Conservation (phyloP, 345 rosid species). For the Gossypium mustelinum region DNA sequence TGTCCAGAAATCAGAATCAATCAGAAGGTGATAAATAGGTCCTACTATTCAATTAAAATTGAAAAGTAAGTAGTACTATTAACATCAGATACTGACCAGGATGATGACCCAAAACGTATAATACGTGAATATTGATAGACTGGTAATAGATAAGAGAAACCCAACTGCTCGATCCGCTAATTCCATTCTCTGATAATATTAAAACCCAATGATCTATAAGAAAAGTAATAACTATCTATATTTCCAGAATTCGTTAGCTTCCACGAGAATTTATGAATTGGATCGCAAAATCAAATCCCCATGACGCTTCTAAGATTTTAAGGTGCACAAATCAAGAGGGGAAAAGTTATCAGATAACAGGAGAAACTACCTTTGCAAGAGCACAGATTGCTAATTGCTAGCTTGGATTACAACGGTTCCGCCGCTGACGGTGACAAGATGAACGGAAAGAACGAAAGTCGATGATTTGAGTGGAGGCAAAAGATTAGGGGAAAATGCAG, state of each 20-base stretch:
- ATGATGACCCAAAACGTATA: slow-evolving; percentile 96
- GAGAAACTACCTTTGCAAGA: not conserved
- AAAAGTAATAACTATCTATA: not conserved
- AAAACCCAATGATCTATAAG: not conserved
- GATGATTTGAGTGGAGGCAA: not conserved
- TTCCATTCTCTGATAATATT: slow-evolving; percentile 43
- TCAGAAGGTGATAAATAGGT: not conserved
- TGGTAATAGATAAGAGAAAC: slow-evolving; percentile 55
- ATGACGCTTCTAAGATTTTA: not conserved
- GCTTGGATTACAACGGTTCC: not conserved
- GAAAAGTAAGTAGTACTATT: not conserved
- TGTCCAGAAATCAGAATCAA: slow-evolving; percentile 28
- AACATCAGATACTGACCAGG: slow-evolving; percentile 44
- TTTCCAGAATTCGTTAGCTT: not conserved
- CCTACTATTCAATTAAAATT: not conserved
- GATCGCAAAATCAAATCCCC: not conserved
- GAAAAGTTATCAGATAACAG: not conserved
- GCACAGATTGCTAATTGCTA: not conserved
- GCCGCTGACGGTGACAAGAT: not conserved
- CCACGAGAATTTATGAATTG: not conserved
- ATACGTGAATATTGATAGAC: slow-evolving; percentile 82
- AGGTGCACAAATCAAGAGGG: not conserved
- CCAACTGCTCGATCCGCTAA: slow-evolving; percentile 86
- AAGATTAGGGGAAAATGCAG: not conserved
- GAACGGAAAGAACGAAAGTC: not conserved